Percentiles rank a stretch among this genome's conserved stretches.
Evolutionary conservation across 495 filamentous ascomycete species (phyloP).

Genomic region (Tuber brumale): DNA sequence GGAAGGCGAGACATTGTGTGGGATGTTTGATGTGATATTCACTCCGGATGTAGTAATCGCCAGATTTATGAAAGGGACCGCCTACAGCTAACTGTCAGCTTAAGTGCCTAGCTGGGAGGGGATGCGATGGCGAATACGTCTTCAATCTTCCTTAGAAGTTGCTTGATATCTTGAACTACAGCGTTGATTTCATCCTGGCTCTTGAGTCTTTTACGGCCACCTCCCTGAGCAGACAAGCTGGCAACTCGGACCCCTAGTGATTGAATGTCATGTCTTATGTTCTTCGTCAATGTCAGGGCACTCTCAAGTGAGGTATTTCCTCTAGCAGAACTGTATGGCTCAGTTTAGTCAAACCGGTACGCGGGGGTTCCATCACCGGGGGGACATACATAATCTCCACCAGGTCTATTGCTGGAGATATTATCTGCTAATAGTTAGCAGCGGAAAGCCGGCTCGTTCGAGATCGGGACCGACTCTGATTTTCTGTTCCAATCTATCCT

Average conservation of each 20-base stretch:
- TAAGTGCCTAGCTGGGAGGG: background rate
- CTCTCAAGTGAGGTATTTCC: conserved; percentile 94
- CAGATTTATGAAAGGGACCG: conserved; percentile 86
- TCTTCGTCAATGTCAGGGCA: conserved; percentile 76
- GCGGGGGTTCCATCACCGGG: background rate
- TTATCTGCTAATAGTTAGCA: conserved; percentile 53
- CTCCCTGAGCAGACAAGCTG: conserved; percentile 54
- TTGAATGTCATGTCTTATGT: conserved; percentile 82
- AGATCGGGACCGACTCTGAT: conserved; percentile 57
- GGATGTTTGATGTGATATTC: conserved; percentile 68
- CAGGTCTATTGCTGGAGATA: conserved; percentile 87
- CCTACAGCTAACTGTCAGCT: conserved; percentile 23
- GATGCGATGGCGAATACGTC: conserved; percentile 47
- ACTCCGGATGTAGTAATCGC: conserved; percentile 95
- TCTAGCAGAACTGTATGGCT: conserved; percentile 62
- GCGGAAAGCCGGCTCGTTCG: background rate
- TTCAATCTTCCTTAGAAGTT: conserved; percentile 72
- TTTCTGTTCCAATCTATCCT: conserved; percentile 72
- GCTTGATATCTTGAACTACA: conserved; percentile 70
- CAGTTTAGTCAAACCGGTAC: conserved; percentile 17
- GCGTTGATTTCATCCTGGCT: conserved; percentile 57
- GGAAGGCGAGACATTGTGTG: conserved; percentile 80
- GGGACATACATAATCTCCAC: conserved; percentile 76
- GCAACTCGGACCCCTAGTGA: conserved; percentile 70
- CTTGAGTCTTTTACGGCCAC: conserved; percentile 46